These are phyloP conservation scores for Umbelopsis sp. DNA, from an alignment of 192 early-diverging fungal genomes.

Conservation along the genomic window DNA sequence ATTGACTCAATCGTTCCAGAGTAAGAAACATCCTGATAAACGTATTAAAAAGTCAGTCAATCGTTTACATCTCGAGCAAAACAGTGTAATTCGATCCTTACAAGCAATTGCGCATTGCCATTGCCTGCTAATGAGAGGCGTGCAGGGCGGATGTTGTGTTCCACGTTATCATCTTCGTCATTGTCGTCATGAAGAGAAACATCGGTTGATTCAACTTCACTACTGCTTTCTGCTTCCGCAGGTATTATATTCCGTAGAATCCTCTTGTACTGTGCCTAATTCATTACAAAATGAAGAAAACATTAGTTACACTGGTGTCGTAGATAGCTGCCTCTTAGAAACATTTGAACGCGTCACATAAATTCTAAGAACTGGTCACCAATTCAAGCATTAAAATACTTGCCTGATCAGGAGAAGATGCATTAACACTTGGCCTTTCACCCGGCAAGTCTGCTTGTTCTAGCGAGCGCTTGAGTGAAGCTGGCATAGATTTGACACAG, in stretches of 20 bases:
- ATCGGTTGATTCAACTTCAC: neutral
- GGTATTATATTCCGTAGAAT: neutral
- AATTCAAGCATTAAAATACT: neutral
- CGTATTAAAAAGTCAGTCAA: neutral
- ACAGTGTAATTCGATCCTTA: neutral
- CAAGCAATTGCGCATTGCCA: neutral
- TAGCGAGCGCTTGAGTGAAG: conserved; percentile 4
- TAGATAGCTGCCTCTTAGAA: no score
- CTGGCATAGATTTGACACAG: neutral
- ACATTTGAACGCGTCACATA: no score
- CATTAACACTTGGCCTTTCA: neutral
- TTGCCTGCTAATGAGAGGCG: neutral
- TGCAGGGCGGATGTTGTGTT: neutral
- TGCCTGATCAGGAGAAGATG: neutral
- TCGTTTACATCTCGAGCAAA: neutral
- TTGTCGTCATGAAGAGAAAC: conserved; percentile 1
- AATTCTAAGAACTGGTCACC: no score
- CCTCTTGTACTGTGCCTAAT: neutral
- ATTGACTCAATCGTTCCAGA: conserved; percentile 82
- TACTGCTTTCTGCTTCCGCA: neutral
- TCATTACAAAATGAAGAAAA: neutral
- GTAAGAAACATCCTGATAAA: conserved; percentile 44
- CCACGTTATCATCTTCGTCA: neutral
- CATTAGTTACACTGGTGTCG: neutral
- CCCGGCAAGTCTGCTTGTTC: neutral